Base-by-base conservation (phyloP, 345 rosid species). In the Salix viminalis region DNA sequence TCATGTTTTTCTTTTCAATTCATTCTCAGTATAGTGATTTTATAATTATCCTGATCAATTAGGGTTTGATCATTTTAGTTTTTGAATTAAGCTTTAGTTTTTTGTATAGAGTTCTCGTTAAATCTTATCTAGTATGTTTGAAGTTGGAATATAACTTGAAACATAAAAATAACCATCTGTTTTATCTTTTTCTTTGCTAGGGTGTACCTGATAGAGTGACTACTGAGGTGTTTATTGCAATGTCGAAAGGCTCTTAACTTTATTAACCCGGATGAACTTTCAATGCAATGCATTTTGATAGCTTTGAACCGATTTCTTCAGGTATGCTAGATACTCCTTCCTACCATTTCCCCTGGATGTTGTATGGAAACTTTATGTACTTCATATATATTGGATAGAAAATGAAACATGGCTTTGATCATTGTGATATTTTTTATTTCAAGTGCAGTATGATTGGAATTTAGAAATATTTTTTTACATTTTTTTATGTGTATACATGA, bases 211-310 rank as follows among this genome's bases (percentile, higher is more conserved):
- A 90, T 69, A 91, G 96, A n/a, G 99, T 95, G 83, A 95, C 94
- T 41, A 84, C 87, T 1, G 96, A 95, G 85, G 99, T 95, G 87
- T 93, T 95, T 70, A 90, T 95, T 84, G 97, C 99, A 78, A 95
- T 95, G 98, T 93, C 98, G 74, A 93, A 93, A 95, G 90, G 99
- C 98, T 11, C 85, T 91, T 68, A 95, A 95, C 86, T 95, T 95
- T 80, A 90, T 95, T 77, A 95, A 93, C 77, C 98, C 97, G 1
- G 94, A 95, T 76, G 99, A 91, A 80, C 92, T 93, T 52, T 95
- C 99, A 44, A 95, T 95, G 99, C 99, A 93, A 68, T 89, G 94
- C 67, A 90, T 95, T 72, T 83, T 95, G 84, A 93, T 95, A 82
- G 98, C 98, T 70, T 88, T 95, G 80, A 95, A 93, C 79, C 86